Percentiles rank a stretch among this genome's conserved stretches.
Evolutionary conservation across 163 green algal genomes (phyloP).

Genomic region (Botryococcus braunii): DNA sequence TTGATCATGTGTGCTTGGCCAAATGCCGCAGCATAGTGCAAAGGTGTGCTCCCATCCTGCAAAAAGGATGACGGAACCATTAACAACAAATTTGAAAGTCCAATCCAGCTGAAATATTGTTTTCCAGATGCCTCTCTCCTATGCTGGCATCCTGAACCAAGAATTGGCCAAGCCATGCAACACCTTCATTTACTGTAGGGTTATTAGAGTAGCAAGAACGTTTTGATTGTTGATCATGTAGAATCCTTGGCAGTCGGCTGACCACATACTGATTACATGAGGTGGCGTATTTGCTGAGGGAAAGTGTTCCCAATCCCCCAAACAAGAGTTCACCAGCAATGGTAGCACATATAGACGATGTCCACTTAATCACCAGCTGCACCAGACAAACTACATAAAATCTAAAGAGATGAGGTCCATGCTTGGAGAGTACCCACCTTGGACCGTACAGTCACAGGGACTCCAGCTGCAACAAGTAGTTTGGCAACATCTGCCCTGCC

Average conservation of each 20-base stretch:
- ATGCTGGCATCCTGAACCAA: background rate
- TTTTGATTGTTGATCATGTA: background rate
- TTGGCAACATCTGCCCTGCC: constrained; percentile 30
- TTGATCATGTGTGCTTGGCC: constrained; percentile 43
- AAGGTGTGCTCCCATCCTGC: constrained; percentile 21
- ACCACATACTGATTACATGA: background rate
- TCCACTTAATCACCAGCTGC: too few relatives aligned
- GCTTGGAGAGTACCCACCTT: constrained; percentile 24
- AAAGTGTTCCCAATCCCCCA: background rate
- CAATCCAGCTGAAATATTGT: background rate
- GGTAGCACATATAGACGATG: background rate
- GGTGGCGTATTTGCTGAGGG: background rate
- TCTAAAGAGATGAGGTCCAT: background rate
- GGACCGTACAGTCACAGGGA: constrained; percentile 20
- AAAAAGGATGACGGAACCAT: background rate
- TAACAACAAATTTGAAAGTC: background rate
- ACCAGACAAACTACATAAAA: too few relatives aligned
- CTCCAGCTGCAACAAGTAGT: constrained; percentile 20
- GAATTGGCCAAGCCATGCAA: background rate
- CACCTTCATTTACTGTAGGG: background rate
- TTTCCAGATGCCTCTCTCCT: background rate
- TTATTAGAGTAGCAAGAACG: background rate
- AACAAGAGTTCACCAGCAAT: background rate
- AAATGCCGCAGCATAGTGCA: constrained; percentile 56
- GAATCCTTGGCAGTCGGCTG: background rate